These are phyloP conservation scores for Lipomyces spencermartinsiae DNA, from an alignment of 805 yeast genomes.

Conservation along the genomic window DNA sequence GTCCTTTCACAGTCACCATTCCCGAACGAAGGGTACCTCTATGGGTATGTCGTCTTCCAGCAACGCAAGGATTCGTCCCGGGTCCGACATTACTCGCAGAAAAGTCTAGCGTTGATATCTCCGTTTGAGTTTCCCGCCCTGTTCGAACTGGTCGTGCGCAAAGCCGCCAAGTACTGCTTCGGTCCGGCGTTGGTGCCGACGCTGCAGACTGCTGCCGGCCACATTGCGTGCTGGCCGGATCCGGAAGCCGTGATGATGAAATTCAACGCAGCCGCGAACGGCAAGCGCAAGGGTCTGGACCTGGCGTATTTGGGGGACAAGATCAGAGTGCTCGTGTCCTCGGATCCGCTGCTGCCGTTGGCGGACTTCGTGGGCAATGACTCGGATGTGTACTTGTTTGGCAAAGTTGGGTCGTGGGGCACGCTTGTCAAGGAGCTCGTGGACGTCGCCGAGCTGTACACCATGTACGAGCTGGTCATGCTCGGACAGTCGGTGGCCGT, in stretches of 20 bases:
- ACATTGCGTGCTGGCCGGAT: conserved; percentile 36
- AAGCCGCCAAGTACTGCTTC: conserved; percentile 18
- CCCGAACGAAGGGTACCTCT: conserved; percentile 18
- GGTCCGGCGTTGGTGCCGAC: conserved; percentile 16
- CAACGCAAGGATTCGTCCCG: conserved; percentile 28
- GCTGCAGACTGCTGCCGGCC: conserved; percentile 32
- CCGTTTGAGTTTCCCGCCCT: conserved; percentile 31
- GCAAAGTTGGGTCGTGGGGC: conserved; percentile 32
- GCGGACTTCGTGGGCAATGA: conserved; percentile 16
- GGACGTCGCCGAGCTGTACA: conserved; percentile 21
- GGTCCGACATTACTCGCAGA: conserved; percentile 31
- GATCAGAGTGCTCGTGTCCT: conserved; percentile 16
- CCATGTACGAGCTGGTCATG: conserved; percentile 23
- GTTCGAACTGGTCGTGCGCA: conserved; percentile 31
- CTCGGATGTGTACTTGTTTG: conserved; percentile 22
- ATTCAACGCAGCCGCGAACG: not conserved
- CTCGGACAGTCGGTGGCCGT: conserved; percentile 32
- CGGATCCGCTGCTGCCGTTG: conserved; percentile 30
- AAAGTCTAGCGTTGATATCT: conserved; percentile 25
- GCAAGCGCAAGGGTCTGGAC: conserved; percentile 26
- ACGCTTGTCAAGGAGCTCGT: conserved; percentile 19
- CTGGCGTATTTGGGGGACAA: conserved; percentile 34
- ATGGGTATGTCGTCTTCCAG: conserved; percentile 32
- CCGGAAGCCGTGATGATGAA: conserved; percentile 23
- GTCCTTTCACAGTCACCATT: conserved; percentile 16